Base-by-base conservation (phyloP, 1,139 yeast genomes). In the Wickerhamiella pararugosa region DNA sequence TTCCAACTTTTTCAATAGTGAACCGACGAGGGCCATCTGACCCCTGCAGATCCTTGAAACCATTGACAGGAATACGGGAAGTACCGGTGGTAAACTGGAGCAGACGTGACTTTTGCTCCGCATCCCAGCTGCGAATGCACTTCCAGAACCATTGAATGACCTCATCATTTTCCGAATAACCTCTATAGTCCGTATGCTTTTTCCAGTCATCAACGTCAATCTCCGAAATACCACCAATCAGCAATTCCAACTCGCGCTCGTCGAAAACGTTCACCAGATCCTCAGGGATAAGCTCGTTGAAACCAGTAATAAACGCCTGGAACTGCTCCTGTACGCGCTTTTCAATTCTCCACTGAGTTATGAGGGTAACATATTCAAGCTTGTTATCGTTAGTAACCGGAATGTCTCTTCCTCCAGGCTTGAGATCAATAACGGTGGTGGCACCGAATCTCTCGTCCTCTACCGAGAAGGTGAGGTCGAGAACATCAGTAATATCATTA, bases 121-220 rank as follows among this genome's bases (percentile, higher is more conserved):
- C 75, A 60, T 87, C 97, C 96, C 96, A 87, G 58, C 79, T 83
- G 43, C 79, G 71, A 53, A 92, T 78, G 65, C 94, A 80, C 62
- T 76, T 77, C 98, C 98, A 90, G 73, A 90, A 90, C 97, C 97
- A 90, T 66, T 86, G 93, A 51, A 90, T 79, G 43, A 86, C 95
- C 64, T 86, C 94, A 63, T 92, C 98, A 51, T 75, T 76, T 64
- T 90, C 98, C 59, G 86, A 92, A 64, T 87, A 90, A 6, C 98
- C 98, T 65, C 98, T 76, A 64, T 90, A 90, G 62, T 90, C 98
- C 28, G 98, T 90, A 62, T 90, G 96, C 62, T 86, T 87, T 65
- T 86, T 87, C 99, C 99, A 90, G 66, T 90, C 99, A 53, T 86
- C 96, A 47, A 86, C 81, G 62, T 90, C 98, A 56, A 90, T 90